Evolutionary conservation across 345 rosid species (phyloP).

Genomic region (Gossypium australe): DNA sequence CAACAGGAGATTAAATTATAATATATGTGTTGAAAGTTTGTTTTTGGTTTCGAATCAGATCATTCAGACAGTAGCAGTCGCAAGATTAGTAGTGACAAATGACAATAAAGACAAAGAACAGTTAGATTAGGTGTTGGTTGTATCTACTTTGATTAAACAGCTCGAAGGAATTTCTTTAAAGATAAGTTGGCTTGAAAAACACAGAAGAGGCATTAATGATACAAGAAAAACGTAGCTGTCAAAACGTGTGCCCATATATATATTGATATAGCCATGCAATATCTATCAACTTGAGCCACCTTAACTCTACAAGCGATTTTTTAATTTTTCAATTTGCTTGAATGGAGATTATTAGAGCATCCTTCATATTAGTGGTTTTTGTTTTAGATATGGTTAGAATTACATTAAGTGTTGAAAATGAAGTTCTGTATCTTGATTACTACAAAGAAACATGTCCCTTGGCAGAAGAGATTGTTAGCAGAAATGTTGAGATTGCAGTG

Average conservation of each 20-base stretch:
- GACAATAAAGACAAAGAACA: neutral
- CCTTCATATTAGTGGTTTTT: constrained; percentile 18
- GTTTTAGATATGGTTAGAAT: constrained; percentile 17
- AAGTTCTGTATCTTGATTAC: constrained; percentile 39
- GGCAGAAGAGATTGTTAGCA: constrained; percentile 59
- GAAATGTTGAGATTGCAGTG: constrained; percentile 49
- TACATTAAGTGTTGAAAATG: constrained; percentile 18
- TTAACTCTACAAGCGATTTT: neutral
- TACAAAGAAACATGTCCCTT: constrained; percentile 74
- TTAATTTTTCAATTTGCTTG: neutral
- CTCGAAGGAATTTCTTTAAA: constrained; percentile 8
- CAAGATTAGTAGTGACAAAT: neutral
- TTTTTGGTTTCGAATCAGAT: neutral
- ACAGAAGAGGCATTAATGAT: neutral
- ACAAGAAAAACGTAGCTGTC: constrained; percentile 14
- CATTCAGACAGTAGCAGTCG: neutral
- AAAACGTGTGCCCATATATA: neutral
- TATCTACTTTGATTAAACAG: constrained; percentile 37
- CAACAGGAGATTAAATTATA: neutral
- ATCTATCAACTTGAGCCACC: neutral
- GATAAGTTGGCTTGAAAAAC: constrained; percentile 33
- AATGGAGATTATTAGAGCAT: constrained; percentile 26
- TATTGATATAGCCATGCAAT: neutral
- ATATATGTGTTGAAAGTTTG: neutral
- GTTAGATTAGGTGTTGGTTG: constrained; percentile 34